A percentile compares a stretch with the other conserved stretches of the same genome.
phyloP scores from a whole-genome alignment of 1,284 basidiomycete species.

The Rhodotorula glutinis region DNA sequence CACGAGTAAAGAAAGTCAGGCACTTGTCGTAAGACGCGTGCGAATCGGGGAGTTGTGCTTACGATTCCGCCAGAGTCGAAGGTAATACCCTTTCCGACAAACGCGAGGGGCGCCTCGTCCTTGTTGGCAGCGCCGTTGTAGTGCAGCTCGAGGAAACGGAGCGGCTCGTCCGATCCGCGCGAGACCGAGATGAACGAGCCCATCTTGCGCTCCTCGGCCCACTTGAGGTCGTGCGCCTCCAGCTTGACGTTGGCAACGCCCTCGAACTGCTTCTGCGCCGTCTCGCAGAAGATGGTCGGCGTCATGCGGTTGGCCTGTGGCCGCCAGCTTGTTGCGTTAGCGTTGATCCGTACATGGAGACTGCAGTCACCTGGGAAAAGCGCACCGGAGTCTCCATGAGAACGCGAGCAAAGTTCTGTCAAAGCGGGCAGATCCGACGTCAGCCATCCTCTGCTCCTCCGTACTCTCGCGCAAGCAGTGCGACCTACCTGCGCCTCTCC shows the following conservation, averaged over 20 bases:
- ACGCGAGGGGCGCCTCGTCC: conserved; percentile 29
- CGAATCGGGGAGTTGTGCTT: neutral
- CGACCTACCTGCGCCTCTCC: conserved; percentile 7
- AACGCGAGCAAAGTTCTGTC: conserved; percentile 75
- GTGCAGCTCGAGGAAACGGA: conserved; percentile 82
- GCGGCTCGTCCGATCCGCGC: conserved; percentile 74
- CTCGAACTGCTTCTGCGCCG: conserved; percentile 65
- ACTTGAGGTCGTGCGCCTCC: conserved; percentile 67
- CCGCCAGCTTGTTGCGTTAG: too few relatives aligned
- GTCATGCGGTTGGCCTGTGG: neutral
- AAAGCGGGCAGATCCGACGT: neutral
- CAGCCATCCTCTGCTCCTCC: neutral
- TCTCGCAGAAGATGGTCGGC: conserved; percentile 62
- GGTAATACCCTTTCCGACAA: conserved; percentile 79
- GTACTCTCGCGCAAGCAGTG: too few relatives aligned
- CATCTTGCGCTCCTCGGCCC: conserved; percentile 80
- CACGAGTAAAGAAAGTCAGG: neutral
- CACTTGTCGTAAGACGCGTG: too few relatives aligned
- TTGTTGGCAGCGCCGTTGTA: conserved; percentile 63
- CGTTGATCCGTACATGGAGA: too few relatives aligned
- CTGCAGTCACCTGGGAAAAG: too few relatives aligned
- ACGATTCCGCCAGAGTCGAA: conserved; percentile 79
- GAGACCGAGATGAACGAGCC: conserved; percentile 84
- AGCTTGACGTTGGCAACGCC: conserved; percentile 68
- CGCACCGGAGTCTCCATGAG: conserved; percentile 68